A percentile compares a stretch with the other conserved stretches of the same genome.
These are phyloP conservation scores for Clonostachys byssicola DNA, from an alignment of 2,329 filamentous ascomycete species.

Conservation along the genomic window DNA sequence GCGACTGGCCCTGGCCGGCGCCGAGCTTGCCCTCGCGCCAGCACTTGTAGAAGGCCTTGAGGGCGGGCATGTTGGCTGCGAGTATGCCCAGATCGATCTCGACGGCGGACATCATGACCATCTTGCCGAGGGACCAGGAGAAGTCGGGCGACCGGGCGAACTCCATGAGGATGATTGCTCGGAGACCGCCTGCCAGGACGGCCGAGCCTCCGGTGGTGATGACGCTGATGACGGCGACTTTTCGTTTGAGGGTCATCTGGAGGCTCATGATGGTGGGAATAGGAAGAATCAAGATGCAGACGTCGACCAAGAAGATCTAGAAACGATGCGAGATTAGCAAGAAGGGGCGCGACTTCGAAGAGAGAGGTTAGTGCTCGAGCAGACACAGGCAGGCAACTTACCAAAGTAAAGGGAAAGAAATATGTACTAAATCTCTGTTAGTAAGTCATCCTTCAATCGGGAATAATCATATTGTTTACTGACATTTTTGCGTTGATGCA, in stretches of 20 bases:
- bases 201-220: conserved; percentile 1
- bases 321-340: background rate
- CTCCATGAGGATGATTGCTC: conserved; percentile 1
- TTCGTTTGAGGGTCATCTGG: background rate
- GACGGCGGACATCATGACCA: conserved; percentile 2
- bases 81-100: conserved; percentile 2
- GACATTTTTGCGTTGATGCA: background rate
- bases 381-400: background rate
- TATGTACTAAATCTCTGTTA: background rate
- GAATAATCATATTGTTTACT: background rate
- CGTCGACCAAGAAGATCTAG: conserved; percentile 1
- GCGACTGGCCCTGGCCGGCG: background rate
- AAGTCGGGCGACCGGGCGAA: conserved; percentile 1
- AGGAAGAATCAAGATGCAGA: conserved; percentile 1
- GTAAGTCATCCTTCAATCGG: background rate
- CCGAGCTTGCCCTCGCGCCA: background rate
- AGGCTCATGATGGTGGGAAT: background rate
- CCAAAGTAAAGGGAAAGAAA: background rate
- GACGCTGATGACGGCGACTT: background rate
- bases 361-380: too few relatives aligned
- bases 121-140: conserved; percentile 2
- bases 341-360: background rate
- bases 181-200: conserved; percentile 1
- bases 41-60: conserved; percentile 1
- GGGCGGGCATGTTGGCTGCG: conserved; percentile 1